Conservation (phyloP, 106 monocot species). For the Dendrobium chrysotoxum region DNA sequence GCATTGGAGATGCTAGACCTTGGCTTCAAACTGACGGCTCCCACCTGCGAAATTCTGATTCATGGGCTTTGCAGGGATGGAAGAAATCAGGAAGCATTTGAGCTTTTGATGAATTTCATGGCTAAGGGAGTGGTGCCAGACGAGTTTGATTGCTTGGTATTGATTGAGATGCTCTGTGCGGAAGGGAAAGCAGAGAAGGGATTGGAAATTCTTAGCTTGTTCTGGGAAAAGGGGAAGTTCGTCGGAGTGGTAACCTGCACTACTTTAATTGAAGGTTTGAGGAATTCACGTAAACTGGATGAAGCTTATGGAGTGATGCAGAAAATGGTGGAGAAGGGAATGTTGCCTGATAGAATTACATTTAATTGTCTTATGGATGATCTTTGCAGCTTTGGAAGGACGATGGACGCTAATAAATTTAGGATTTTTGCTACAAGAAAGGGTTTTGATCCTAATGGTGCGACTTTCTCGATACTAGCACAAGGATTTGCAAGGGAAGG, state of each 20-base stretch:
- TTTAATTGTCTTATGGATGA: slow-evolving; percentile 58
- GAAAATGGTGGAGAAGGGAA: slow-evolving; percentile 44
- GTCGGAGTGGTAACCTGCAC: slow-evolving; percentile 38
- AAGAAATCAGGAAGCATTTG: slow-evolving; percentile 26
- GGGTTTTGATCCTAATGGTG: slow-evolving; percentile 48
- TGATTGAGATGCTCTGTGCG: slow-evolving; percentile 44
- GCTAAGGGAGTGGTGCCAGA: slow-evolving; percentile 36
- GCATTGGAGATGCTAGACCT: slow-evolving; percentile 86
- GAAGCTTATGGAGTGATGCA: slow-evolving; percentile 12
- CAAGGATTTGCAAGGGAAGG: slow-evolving; percentile 69
- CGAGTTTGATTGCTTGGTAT: slow-evolving; percentile 51
- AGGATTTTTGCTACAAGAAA: slow-evolving; percentile 30
- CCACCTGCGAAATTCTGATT: slow-evolving; percentile 68
- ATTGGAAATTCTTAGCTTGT: slow-evolving; percentile 32
- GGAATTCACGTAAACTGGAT: slow-evolving; percentile 30
- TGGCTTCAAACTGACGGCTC: slow-evolving; percentile 33
- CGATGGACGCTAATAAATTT: slow-evolving; percentile 45
- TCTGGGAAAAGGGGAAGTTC: slow-evolving; percentile 34
- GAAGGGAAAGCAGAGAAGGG: slow-evolving; percentile 29
- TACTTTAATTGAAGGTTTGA: slow-evolving; percentile 59
- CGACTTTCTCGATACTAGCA: slow-evolving; percentile 46
- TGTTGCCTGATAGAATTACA: slow-evolving; percentile 57
- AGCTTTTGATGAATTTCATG: slow-evolving; percentile 46
- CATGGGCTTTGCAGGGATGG: slow-evolving; percentile 49
- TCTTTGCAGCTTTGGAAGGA: slow-evolving; percentile 51